Percentiles rank a stretch among this genome's conserved stretches.
These are phyloP conservation scores for Alternaria sp. DNA, from an alignment of 2,329 filamentous ascomycete genomes.

Conservation along the genomic window DNA sequence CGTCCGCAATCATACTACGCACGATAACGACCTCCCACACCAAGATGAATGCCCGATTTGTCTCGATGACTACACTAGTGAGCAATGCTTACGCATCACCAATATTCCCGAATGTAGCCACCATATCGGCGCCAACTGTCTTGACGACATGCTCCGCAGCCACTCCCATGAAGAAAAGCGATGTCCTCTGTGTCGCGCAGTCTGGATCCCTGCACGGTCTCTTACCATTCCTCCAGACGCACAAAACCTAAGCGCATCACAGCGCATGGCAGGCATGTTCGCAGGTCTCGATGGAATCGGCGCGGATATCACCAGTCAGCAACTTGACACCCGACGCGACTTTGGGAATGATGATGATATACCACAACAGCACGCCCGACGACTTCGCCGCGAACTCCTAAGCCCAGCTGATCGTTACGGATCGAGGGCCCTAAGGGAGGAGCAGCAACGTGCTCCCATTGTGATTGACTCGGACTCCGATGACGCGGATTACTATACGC, in stretches of 20 bases:
- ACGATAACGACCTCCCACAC: not conserved
- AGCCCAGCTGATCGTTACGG: not conserved
- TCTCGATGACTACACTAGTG: slow-evolving; percentile 23
- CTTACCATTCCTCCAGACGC: not conserved
- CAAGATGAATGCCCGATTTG: slow-evolving; percentile 31
- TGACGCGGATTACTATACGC: slow-evolving; percentile 9
- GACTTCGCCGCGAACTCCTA: not conserved
- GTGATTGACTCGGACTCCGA: slow-evolving; percentile 12
- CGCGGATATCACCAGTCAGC: not conserved
- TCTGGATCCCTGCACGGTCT: slow-evolving; percentile 22
- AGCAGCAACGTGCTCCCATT: not conserved
- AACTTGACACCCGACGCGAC: not conserved
- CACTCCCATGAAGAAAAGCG: slow-evolving; percentile 20
- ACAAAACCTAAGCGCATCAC: not conserved
- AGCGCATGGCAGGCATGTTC: not conserved
- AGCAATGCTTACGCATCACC: slow-evolving; percentile 23
- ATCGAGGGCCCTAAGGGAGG: not conserved
- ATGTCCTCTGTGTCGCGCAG: slow-evolving; percentile 32
- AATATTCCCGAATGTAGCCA: slow-evolving; percentile 25
- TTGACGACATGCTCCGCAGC: slow-evolving; percentile 16
- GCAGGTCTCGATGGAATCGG: not conserved
- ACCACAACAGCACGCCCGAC: not conserved
- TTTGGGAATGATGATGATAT: not conserved
- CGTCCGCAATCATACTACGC: slow-evolving; percentile 5
- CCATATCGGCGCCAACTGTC: slow-evolving; percentile 22